phyloP scores from a whole-genome alignment of 2,329 filamentous ascomycete genomes.

The Fusarium equiseti region DNA sequence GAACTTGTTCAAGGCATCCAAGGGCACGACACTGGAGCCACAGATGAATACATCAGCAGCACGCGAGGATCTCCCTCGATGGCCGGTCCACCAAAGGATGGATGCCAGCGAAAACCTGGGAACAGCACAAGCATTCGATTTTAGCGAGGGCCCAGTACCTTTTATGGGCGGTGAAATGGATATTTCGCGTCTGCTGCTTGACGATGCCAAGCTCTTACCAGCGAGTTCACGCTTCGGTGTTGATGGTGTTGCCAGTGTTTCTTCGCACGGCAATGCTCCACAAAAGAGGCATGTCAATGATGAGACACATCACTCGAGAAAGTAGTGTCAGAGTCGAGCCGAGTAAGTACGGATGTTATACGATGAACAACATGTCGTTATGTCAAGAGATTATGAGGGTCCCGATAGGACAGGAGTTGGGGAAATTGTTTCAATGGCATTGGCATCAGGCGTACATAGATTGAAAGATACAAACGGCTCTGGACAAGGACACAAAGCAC shows the following conservation, averaged over 20 bases:
- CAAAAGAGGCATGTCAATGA: slow-evolving; percentile 33
- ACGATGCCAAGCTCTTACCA: slow-evolving; percentile 58
- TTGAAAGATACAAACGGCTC: slow-evolving; percentile 18
- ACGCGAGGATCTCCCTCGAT: slow-evolving; percentile 62
- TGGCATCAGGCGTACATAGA: slow-evolving; percentile 43
- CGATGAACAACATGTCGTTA: slow-evolving; percentile 14
- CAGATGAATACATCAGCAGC: slow-evolving; percentile 57
- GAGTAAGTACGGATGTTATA: not conserved
- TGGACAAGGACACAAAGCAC: slow-evolving; percentile 35
- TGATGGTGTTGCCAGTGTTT: slow-evolving; percentile 45
- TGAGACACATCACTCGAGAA: slow-evolving; percentile 30
- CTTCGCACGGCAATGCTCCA: slow-evolving; percentile 37
- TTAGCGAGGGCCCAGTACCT: slow-evolving; percentile 56
- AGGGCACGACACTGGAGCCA: slow-evolving; percentile 55
- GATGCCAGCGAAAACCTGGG: slow-evolving; percentile 49
- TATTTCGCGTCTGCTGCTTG: slow-evolving; percentile 70
- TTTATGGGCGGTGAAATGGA: slow-evolving; percentile 69
- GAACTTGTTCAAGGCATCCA: slow-evolving; percentile 57
- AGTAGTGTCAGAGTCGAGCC: slow-evolving; percentile 16
- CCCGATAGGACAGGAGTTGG: slow-evolving; percentile 42
- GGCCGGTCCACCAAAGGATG: slow-evolving; percentile 53
- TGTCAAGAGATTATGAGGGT: slow-evolving; percentile 35
- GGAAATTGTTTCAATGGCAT: slow-evolving; percentile 32
- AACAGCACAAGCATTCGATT: slow-evolving; percentile 55
- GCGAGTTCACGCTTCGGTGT: slow-evolving; percentile 43